Percentiles rank a stretch among this genome's conserved stretches.
Conservation (phyloP, 1,284 basidiomycete species). For the Ceratobasidium sp. region DNA sequence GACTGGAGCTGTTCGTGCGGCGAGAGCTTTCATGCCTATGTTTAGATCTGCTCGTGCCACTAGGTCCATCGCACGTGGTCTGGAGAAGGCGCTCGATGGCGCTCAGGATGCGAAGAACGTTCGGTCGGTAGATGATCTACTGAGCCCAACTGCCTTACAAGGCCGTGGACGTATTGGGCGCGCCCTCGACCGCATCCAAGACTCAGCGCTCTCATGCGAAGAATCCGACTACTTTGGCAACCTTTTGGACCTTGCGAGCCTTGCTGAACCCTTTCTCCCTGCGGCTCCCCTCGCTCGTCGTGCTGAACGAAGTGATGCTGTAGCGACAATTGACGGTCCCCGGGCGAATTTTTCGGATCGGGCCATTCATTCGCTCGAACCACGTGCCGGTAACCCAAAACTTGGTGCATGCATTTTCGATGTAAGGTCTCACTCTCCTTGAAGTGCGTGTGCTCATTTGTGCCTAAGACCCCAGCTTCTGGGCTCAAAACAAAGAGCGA, state of each 20-base stretch:
- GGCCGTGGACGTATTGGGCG: constrained; percentile 21
- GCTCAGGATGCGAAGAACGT: constrained; percentile 11
- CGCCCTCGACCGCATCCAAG: constrained; percentile 25
- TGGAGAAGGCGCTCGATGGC: constrained; percentile 12
- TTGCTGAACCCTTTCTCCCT: background rate
- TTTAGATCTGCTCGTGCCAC: constrained; percentile 26
- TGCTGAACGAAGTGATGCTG: background rate
- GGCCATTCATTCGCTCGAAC: too few species aligned
- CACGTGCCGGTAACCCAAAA: too few species aligned
- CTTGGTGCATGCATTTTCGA: too few species aligned
- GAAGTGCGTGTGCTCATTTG: background rate
- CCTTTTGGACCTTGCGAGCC: background rate
- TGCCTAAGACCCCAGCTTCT: background rate
- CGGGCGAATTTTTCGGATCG: too few species aligned
- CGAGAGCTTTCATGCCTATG: constrained; percentile 6
- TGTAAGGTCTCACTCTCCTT: background rate
- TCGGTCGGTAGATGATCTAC: constrained; percentile 6
- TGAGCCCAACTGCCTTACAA: constrained; percentile 17
- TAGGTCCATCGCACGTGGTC: background rate
- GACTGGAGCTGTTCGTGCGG: constrained; percentile 11
- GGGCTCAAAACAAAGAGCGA: background rate
- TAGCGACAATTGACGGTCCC: background rate
- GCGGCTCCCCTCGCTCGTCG: background rate
- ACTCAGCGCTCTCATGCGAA: constrained; percentile 5
- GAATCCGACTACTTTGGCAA: background rate